Base-by-base conservation (phyloP, 331 rosid species). In the Spiraea crenata region DNA sequence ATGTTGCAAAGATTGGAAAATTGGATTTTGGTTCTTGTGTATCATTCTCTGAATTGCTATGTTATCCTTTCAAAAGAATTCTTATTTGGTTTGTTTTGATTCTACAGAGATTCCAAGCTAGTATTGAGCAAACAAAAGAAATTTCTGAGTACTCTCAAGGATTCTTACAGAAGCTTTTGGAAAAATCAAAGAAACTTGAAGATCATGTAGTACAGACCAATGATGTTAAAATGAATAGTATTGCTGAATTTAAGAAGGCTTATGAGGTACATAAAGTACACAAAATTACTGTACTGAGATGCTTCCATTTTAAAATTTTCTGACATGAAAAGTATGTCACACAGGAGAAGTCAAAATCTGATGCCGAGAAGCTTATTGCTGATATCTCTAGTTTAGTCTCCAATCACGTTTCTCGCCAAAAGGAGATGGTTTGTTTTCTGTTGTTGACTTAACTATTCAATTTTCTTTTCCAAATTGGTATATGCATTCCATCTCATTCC, bases 301-400 rank as follows among this genome's bases (percentile, higher is more conserved):
- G 15, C 7, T 6, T 9, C 12, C 9, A 20, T 63, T 15, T 54
- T 17, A 44, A 40, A 75, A 78, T 25, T 42, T 64, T 75, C 82
- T 85, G 77, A 88, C 65, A 42, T 41, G 38, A 34, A 62, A 47
- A 41, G 6, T 45, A 61, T 74, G 17, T 34, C 61, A 48, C 69
- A 42, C 89, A 95, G 99, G 98, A 89, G 79, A 90, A 88, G 72
- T 86, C 98, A 42, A 95, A 80, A 82, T 86, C 84, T 13, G 96
- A 91, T 68, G 71, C 95, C 15, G 99, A 91, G 82, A 91, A 89
- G 78, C 96, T 91, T 60, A 86, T 95, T 25, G 90, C 96, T 49
- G 88, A 89, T 77, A 84, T 95, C 69, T 87, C 98, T 37, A 80
- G 60, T 81, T 76, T 95, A 78, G 83, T 95, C 67, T 77, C 96